Conservation (phyloP, 1,139 yeast genomes). For the Lodderomyces elongisporus region DNA sequence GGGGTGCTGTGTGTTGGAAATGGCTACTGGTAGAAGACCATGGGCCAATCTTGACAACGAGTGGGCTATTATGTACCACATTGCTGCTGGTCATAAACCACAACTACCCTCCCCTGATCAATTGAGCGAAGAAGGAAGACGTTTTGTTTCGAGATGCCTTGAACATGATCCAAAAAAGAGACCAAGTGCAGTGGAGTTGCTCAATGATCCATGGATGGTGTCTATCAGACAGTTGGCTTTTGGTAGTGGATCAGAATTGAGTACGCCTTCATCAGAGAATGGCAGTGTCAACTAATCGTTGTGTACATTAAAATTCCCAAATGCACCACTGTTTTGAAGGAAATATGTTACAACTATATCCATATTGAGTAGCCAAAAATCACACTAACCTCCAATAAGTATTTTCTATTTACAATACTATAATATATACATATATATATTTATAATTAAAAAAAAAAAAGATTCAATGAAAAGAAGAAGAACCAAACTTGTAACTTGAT, state of each 20-base stretch:
- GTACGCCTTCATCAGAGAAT: slow-evolving; percentile 38
- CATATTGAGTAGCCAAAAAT: not conserved
- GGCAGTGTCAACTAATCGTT: slow-evolving; percentile 5
- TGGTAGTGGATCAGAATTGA: slow-evolving; percentile 24
- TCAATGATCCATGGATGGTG: slow-evolving; percentile 88
- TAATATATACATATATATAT: too few species aligned
- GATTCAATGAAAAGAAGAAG: too few species aligned
- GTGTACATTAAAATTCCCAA: too few species aligned
- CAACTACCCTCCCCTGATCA: slow-evolving; percentile 78
- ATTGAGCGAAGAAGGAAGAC: slow-evolving; percentile 65
- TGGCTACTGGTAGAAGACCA: slow-evolving; percentile 81
- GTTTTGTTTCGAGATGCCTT: slow-evolving; percentile 69
- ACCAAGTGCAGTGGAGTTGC: slow-evolving; percentile 76
- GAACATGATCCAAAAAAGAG: slow-evolving; percentile 80
- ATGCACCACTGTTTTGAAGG: too few species aligned
- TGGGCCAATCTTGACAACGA: slow-evolving; percentile 94
- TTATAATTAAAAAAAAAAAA: too few species aligned
- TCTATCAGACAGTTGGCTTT: slow-evolving; percentile 69
- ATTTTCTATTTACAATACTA: too few species aligned
- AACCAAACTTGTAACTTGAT: too few species aligned
- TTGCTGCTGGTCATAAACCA: slow-evolving; percentile 93
- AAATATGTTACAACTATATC: slow-evolving; percentile 1
- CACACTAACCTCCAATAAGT: too few species aligned
- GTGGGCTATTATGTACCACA: slow-evolving; percentile 98
- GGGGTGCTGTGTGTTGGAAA: slow-evolving; percentile 76